Evolutionary conservation across 768 basidiomycete species (phyloP).

Genomic region (Agaricus subrufescens): DNA sequence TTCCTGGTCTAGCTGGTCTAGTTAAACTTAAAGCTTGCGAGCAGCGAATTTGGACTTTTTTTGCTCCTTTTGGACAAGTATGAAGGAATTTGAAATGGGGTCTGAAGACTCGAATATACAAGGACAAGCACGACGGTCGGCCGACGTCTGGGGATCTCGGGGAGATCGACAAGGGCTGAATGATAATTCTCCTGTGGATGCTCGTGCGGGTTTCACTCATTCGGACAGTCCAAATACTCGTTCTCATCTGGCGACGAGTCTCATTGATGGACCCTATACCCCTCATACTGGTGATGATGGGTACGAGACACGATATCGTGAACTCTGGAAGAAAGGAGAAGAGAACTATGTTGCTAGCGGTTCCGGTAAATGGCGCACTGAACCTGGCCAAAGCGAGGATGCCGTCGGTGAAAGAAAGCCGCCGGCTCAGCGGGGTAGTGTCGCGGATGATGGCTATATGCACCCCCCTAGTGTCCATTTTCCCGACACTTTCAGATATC

Average conservation of each 20-base stretch:
- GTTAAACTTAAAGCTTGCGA: no score
- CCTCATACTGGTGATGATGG: neutral
- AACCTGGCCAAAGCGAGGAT: neutral
- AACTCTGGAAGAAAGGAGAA: neutral
- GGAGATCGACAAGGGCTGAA: neutral
- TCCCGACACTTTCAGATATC: neutral
- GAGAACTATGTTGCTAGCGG: neutral
- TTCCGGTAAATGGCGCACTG: neutral
- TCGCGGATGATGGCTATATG: neutral
- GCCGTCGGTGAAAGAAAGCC: neutral
- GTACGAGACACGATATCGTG: neutral
- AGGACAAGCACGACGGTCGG: no score
- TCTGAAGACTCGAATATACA: no score
- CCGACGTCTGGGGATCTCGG: neutral
- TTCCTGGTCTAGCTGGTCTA: no score
- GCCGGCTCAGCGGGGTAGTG: neutral
- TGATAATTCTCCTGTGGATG: no score
- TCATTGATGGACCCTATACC: neutral
- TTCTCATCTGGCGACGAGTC: neutral
- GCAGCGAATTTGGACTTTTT: no score
- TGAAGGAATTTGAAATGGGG: no score
- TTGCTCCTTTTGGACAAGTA: no score
- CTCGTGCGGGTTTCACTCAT: neutral
- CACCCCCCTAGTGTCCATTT: neutral
- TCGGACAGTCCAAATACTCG: neutral